Evolutionary conservation across 495 filamentous ascomycete species (phyloP).

Genomic region (Tuber indicum): DNA sequence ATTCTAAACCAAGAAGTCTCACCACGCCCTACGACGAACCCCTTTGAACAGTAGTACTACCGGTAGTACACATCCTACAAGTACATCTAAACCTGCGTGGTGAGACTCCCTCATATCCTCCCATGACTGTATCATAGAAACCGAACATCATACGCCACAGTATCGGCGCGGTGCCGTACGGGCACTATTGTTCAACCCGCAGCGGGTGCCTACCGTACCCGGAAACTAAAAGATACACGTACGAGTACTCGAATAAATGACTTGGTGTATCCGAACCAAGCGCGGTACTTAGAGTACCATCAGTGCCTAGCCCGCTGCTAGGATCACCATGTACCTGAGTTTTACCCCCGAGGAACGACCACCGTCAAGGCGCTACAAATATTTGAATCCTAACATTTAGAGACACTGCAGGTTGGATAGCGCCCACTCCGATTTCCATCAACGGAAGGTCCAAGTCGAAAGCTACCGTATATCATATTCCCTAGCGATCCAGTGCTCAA

Average conservation of each 20-base stretch:
- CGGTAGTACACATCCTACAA: background rate
- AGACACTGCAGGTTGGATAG: background rate
- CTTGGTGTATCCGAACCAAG: background rate
- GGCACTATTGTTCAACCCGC: background rate
- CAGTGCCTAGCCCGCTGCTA: background rate
- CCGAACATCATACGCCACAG: background rate
- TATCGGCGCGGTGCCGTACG: background rate
- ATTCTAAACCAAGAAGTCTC: background rate
- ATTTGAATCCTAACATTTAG: background rate
- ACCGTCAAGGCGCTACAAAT: background rate
- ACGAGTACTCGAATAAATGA: background rate
- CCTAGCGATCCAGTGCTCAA: background rate
- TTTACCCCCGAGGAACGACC: too few species aligned
- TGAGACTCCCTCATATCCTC: background rate
- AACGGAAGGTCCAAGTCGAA: background rate
- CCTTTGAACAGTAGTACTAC: background rate
- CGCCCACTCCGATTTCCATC: background rate
- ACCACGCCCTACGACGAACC: background rate
- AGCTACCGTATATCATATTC: too few species aligned
- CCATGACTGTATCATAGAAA: background rate
- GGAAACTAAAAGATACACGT: background rate
- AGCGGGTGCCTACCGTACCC: background rate
- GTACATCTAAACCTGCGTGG: background rate
- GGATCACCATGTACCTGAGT: background rate
- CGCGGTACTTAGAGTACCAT: background rate